A percentile compares a stretch with the other conserved stretches of the same genome.
Evolutionary conservation across 2,329 filamentous ascomycete genomes (phyloP).

Genomic region (Verticillium tricorpus): DNA sequence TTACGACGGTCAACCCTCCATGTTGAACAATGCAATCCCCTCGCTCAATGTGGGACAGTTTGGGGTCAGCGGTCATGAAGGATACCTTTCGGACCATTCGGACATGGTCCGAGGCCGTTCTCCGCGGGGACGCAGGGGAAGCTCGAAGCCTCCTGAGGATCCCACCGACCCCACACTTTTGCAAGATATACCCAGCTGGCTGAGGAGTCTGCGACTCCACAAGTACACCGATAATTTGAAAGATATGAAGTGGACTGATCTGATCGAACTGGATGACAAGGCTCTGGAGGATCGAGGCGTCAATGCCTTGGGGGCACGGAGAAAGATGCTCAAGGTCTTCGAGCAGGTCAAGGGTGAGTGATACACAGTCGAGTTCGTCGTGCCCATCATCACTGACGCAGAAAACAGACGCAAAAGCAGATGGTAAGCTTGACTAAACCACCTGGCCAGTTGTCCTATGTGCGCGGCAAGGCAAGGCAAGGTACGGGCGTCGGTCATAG

Average conservation of each 20-base stretch:
- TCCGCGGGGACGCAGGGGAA: constrained; percentile 85
- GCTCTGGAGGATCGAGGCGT: constrained; percentile 90
- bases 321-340: constrained; percentile 99
- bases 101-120: constrained; percentile 88
- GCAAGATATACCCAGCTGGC: constrained; percentile 94
- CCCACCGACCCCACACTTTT: constrained; percentile 86
- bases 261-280: constrained; percentile 88
- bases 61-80: constrained; percentile 66
- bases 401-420: constrained; percentile 61
- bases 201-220: constrained; percentile 89
- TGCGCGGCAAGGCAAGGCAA: too few relatives aligned
- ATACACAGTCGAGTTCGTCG: too few relatives aligned
- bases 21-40: constrained; percentile 66
- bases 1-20: constrained; percentile 70
- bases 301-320: constrained; percentile 86
- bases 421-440: constrained; percentile 59
- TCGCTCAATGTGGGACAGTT: constrained; percentile 69
- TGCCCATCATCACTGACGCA: background rate
- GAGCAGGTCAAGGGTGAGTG: constrained; percentile 79
- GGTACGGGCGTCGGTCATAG: background rate
- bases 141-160: constrained; percentile 96
- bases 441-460: background rate
- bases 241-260: constrained; percentile 92
- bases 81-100: constrained; percentile 90
- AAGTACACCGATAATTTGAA: constrained; percentile 99